These are phyloP conservation scores for Cylindrotheca closterium DNA, from an alignment of 108 stramenopile species.

Conservation along the genomic window DNA sequence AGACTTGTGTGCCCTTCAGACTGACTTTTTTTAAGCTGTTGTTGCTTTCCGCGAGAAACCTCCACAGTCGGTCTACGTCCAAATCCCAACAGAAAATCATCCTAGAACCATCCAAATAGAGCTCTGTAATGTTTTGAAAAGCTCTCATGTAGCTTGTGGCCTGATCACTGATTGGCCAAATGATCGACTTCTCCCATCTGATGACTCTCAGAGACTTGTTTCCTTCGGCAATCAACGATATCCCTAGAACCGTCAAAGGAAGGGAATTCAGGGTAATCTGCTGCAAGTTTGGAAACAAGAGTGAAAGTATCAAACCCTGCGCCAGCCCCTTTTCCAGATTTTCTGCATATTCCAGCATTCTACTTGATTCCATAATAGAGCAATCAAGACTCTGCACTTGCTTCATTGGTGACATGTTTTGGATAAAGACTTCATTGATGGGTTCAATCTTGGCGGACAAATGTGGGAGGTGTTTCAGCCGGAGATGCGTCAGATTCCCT, in stretches of 20 bases:
- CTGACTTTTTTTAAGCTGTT: constrained; percentile 32
- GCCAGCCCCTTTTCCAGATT: constrained; percentile 38
- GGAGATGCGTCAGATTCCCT: constrained; percentile 26
- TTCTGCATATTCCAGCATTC: constrained; percentile 18
- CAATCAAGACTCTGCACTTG: constrained; percentile 27
- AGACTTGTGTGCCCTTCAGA: constrained; percentile 26
- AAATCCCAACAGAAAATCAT: constrained; percentile 15
- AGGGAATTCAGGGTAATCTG: constrained; percentile 23
- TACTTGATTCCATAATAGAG: constrained; percentile 11
- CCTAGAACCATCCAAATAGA: constrained; percentile 29
- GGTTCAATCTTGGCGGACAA: constrained; percentile 29
- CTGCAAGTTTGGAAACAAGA: constrained; percentile 22
- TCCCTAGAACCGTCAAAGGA: constrained; percentile 19
- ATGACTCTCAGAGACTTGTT: constrained; percentile 32
- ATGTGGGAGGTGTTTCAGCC: constrained; percentile 15
- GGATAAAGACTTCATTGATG: constrained; percentile 20
- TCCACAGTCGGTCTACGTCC: constrained; percentile 23
- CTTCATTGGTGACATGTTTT: constrained; percentile 14
- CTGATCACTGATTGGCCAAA: constrained; percentile 34
- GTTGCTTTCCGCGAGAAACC: constrained; percentile 21
- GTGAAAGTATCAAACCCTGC: constrained; percentile 18
- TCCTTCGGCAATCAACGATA: constrained; percentile 27
- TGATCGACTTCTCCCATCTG: constrained; percentile 38
- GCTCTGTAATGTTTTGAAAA: constrained; percentile 36
- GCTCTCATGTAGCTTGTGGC: constrained; percentile 30